These are phyloP conservation scores for Kodamaea jinghongensis DNA, from an alignment of 805 yeast genomes.

Conservation along the genomic window DNA sequence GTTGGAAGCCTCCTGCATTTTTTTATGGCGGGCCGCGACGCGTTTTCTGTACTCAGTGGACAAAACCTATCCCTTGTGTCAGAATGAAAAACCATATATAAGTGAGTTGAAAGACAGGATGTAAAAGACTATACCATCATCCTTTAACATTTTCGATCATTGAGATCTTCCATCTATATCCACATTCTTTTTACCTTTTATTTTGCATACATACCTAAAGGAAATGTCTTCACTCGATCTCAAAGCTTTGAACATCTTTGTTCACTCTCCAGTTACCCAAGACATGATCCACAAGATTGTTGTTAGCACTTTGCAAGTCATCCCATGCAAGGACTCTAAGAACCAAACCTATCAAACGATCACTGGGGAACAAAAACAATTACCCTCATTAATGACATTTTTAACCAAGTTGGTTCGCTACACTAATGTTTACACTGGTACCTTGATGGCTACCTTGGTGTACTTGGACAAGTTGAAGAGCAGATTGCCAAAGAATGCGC, in stretches of 20 bases:
- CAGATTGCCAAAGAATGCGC: constrained; percentile 67
- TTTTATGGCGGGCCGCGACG: too few species aligned
- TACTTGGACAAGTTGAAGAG: constrained; percentile 60
- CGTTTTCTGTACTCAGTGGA: too few species aligned
- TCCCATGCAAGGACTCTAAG: constrained; percentile 54
- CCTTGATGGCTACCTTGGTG: constrained; percentile 68
- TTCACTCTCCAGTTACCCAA: constrained; percentile 67
- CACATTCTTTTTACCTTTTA: background rate
- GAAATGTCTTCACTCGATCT: constrained; percentile 21
- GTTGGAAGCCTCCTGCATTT: too few species aligned
- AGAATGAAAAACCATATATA: background rate
- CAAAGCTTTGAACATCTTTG: constrained; percentile 57
- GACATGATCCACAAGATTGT: constrained; percentile 73
- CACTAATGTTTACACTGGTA: constrained; percentile 79
- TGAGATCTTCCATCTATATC: constrained; percentile 3
- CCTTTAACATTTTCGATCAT: background rate
- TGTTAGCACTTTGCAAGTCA: constrained; percentile 60
- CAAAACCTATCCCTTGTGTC: constrained; percentile 4
- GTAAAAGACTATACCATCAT: constrained; percentile 1
- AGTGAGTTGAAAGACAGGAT: background rate
- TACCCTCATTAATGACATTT: constrained; percentile 73
- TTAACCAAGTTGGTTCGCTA: constrained; percentile 68
- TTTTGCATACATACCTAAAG: constrained; percentile 2
- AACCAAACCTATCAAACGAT: constrained; percentile 20
- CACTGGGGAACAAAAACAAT: constrained; percentile 36